A percentile compares a stretch with the other conserved stretches of the same genome.
Conservation (phyloP, 257 asterid species). For the Catharanthus roseus region DNA sequence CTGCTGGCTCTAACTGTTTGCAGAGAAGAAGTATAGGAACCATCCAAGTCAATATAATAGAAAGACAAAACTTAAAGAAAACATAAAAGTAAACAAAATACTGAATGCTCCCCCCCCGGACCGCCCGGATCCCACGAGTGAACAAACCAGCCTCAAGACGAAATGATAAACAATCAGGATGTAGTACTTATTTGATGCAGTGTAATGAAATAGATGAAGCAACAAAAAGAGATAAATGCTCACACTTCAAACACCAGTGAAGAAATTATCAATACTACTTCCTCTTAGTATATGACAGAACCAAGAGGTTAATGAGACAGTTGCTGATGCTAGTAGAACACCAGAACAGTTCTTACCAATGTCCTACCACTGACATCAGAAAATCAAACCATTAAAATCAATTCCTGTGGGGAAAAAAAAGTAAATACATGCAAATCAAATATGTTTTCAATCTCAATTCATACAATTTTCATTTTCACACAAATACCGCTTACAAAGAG, state of each 20-base stretch:
- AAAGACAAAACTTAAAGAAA: slow-evolving; percentile 10
- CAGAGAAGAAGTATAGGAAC: slow-evolving; percentile 9
- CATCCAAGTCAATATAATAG: slow-evolving; percentile 2
- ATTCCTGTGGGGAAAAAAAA: neutral
- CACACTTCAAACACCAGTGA: neutral
- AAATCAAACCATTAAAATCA: neutral
- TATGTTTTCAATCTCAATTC: neutral
- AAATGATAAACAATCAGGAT: neutral
- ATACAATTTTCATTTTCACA: neutral
- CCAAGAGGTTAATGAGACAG: neutral
- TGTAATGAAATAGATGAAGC: neutral
- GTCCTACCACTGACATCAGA: neutral
- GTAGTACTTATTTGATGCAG: neutral
- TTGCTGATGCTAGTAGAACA: neutral
- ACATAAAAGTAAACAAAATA: neutral
- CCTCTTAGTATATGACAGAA: neutral
- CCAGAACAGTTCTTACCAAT: neutral
- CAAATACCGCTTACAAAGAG: neutral
- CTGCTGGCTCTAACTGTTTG: slow-evolving; percentile 76
- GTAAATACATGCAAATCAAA: neutral
- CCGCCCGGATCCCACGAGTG: too few relatives aligned
- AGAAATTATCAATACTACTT: neutral
- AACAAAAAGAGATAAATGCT: neutral
- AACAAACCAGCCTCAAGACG: neutral
- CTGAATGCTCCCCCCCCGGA: too few relatives aligned